phyloP scores from a whole-genome alignment of 1,284 basidiomycete genomes.

The Sanguinoderma infundibulare region DNA sequence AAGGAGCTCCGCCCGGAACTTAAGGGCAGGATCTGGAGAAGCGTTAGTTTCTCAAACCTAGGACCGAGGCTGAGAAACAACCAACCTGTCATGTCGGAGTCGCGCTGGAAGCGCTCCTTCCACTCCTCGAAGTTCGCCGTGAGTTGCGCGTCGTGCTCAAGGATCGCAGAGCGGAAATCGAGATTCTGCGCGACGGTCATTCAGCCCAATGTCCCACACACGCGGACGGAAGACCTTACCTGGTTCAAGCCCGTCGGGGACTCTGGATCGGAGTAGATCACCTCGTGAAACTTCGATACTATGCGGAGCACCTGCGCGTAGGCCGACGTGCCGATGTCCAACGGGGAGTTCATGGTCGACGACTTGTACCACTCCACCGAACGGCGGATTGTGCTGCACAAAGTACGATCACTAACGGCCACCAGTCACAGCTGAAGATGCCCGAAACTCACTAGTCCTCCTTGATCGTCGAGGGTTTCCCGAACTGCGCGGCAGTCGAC shows the following conservation, averaged over 20 bases:
- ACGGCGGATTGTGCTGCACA: conserved; percentile 66
- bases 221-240: conserved; percentile 38
- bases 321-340: conserved; percentile 76
- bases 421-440: background rate
- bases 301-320: conserved; percentile 73
- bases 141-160: conserved; percentile 62
- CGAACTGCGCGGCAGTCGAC: conserved; percentile 84
- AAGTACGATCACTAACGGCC: background rate
- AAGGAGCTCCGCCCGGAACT: conserved; percentile 69
- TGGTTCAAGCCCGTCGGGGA: conserved; percentile 74
- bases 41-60: background rate
- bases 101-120: conserved; percentile 35
- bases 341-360: conserved; percentile 67
- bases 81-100: conserved; percentile 31
- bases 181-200: conserved; percentile 47
- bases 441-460: conserved; percentile 70
- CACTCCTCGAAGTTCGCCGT: conserved; percentile 68
- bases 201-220: background rate
- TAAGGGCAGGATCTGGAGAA: conserved; percentile 58
- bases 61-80: background rate
- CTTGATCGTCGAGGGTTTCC: conserved; percentile 85
- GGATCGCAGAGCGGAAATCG: conserved; percentile 68
- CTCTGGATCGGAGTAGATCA: conserved; percentile 75
- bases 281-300: conserved; percentile 74
- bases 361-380: conserved; percentile 79